phyloP scores from a whole-genome alignment of 2,329 filamentous ascomycete genomes.

The Microcera coccophila region DNA sequence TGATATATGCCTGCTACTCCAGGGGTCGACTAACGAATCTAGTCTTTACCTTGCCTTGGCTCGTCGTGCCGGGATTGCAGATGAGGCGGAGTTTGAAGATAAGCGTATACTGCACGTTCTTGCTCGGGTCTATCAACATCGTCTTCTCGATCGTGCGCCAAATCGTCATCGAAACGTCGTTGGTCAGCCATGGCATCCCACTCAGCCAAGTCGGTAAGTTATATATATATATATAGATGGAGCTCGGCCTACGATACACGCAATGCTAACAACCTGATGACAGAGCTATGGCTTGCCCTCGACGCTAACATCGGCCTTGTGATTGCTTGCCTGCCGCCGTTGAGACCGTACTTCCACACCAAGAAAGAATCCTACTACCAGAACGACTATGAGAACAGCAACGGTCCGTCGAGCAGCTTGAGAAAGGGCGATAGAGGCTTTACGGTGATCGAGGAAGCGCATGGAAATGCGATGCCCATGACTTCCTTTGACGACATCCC shows the following conservation, averaged over 20 bases:
- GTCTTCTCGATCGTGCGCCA: neutral
- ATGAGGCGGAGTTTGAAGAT: neutral
- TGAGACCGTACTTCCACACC: constrained; percentile 2
- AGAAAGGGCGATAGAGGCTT: too few species aligned
- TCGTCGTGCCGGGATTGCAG: neutral
- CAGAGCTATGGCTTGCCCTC: constrained; percentile 1
- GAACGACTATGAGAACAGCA: too few species aligned
- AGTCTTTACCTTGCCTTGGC: constrained; percentile 1
- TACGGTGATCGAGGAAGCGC: too few species aligned
- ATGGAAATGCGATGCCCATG: too few species aligned
- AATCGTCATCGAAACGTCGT: neutral
- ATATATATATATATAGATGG: too few species aligned
- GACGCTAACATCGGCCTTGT: constrained; percentile 1
- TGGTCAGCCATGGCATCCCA: neutral
- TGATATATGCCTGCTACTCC: too few species aligned
- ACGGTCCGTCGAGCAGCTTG: too few species aligned
- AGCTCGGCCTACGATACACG: too few species aligned
- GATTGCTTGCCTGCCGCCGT: constrained; percentile 1
- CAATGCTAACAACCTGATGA: neutral
- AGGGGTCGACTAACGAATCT: neutral
- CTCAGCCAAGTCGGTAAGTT: constrained; percentile 1
- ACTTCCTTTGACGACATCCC: too few species aligned
- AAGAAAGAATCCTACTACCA: too few species aligned
- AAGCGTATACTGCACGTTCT: constrained; percentile 1
- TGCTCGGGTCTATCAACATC: neutral